Conservation (phyloP, 2,329 filamentous ascomycete genomes). For the Coniochaeta ligniaria region DNA sequence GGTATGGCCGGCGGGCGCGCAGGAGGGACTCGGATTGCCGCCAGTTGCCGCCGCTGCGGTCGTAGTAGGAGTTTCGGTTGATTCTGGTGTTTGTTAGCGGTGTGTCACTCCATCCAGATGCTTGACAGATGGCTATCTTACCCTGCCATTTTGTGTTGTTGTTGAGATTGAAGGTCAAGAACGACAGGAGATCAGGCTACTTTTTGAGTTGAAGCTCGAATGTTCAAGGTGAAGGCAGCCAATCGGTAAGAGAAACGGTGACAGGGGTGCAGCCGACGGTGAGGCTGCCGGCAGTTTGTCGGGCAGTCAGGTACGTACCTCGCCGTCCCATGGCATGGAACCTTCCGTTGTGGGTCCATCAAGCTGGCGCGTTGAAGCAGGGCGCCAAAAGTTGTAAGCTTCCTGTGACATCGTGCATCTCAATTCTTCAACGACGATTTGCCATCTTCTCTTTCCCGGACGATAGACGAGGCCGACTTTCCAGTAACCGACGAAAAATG, state of each 20-base stretch:
- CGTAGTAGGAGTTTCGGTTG: slow-evolving; percentile 61
- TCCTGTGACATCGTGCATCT: slow-evolving; percentile 1
- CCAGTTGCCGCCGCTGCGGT: slow-evolving; percentile 81
- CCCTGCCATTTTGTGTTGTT: slow-evolving; percentile 11
- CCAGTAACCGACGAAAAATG: not conserved
- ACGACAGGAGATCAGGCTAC: too few relatives aligned
- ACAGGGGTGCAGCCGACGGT: too few relatives aligned
- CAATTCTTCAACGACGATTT: not conserved
- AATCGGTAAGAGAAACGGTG: too few relatives aligned
- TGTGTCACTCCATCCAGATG: not conserved
- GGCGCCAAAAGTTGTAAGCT: not conserved
- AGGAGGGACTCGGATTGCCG: slow-evolving; percentile 83
- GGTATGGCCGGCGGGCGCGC: slow-evolving; percentile 83
- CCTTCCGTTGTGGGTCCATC: not conserved
- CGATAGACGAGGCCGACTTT: not conserved
- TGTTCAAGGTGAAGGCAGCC: not conserved
- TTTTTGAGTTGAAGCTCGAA: not conserved
- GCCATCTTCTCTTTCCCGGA: not conserved
- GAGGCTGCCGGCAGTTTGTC: not conserved
- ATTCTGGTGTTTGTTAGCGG: not conserved
- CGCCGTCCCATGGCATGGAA: not conserved
- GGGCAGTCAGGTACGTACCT: not conserved
- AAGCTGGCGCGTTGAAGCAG: not conserved
- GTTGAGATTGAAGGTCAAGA: too few relatives aligned
- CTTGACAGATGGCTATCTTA: slow-evolving; percentile 2